A percentile compares a stretch with the other conserved stretches of the same genome.
Evolutionary conservation across 768 basidiomycete species (phyloP).

Genomic region (Dictyophora rubrovolvata): DNA sequence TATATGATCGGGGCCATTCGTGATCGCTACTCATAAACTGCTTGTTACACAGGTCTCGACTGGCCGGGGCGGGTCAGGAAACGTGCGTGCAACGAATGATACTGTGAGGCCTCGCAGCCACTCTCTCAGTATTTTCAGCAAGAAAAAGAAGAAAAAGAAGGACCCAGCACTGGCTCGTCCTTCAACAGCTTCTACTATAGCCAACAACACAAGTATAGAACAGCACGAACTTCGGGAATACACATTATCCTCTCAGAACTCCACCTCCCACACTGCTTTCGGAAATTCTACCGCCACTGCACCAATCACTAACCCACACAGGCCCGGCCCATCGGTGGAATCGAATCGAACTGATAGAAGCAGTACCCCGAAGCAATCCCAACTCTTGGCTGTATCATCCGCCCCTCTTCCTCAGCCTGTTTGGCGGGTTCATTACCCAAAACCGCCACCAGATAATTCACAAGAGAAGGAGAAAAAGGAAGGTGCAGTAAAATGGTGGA

Average conservation of each 20-base stretch:
- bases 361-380: neutral
- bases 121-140: neutral
- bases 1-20: neutral
- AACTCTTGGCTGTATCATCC: neutral
- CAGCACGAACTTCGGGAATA: neutral
- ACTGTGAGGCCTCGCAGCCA: neutral
- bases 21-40: neutral
- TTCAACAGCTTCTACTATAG: neutral
- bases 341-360: neutral
- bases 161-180: neutral
- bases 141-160: neutral
- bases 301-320: neutral
- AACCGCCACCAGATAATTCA: neutral
- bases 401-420: neutral
- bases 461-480: neutral
- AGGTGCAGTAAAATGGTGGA: neutral
- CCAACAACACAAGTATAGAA: neutral
- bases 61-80: slow-evolving; percentile 1
- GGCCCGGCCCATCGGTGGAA: neutral
- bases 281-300: neutral
- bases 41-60: neutral
- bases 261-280: neutral
- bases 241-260: neutral
- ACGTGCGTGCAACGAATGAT: neutral
- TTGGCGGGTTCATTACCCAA: neutral